These are phyloP conservation scores for Vitis hybrid DNA, from an alignment of 177 flowering plant species.

Conservation along the genomic window DNA sequence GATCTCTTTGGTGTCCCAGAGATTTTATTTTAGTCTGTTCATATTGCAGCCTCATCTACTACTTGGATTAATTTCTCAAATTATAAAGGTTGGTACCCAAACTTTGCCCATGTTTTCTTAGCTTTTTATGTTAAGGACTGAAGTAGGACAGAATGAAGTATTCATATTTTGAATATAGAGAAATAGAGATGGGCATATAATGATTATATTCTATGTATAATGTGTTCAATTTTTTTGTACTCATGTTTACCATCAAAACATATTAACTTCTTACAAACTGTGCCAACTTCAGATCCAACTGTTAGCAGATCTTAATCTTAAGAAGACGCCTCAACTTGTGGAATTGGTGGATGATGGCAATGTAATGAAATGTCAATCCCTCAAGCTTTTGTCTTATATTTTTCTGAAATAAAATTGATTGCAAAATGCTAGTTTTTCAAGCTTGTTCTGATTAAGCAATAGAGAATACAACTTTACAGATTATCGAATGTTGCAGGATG, in stretches of 20 bases:
- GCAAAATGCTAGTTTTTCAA: background rate
- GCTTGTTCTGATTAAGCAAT: background rate
- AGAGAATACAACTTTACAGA: background rate
- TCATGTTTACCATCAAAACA: background rate
- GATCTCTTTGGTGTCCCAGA: background rate
- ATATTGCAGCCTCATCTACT: conserved; percentile 76
- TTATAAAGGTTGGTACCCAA: conserved; percentile 62
- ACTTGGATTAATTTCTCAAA: conserved; percentile 89
- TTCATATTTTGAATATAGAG: too few species aligned
- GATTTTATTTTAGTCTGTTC: conserved; percentile 11
- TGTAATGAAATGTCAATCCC: conserved; percentile 28
- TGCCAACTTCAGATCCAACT: conserved; percentile 73
- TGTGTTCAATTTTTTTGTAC: background rate
- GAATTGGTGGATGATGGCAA: conserved; percentile 76
- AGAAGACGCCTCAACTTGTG: conserved; percentile 86
- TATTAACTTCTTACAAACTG: background rate
- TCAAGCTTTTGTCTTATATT: background rate
- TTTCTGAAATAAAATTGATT: background rate
- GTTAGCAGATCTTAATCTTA: conserved; percentile 77
- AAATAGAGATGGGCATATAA: too few species aligned
- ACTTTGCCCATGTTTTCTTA: background rate
- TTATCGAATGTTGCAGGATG: conserved; percentile 53
- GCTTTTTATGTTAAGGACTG: background rate
- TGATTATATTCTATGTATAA: too few species aligned
- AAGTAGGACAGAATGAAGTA: background rate